Percentiles rank a stretch among this genome's conserved stretches.
phyloP scores from a whole-genome alignment of 2,329 filamentous ascomycete species.

The Tricladium varicosporioides region DNA sequence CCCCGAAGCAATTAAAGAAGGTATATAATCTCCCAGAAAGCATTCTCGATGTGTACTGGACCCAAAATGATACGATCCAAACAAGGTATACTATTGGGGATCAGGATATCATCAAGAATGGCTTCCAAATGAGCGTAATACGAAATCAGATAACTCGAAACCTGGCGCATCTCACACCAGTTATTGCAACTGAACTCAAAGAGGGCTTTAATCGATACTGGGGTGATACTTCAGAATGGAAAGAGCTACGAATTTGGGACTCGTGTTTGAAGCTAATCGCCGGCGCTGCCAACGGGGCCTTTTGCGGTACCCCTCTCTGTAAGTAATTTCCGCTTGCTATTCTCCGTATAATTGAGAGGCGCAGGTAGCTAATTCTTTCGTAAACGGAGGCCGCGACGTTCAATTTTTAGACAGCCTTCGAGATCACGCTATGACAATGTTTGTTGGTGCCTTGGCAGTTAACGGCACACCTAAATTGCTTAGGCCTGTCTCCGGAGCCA shows the following conservation, averaged over 20 bases:
- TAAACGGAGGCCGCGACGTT: not conserved
- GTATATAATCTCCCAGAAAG: not conserved
- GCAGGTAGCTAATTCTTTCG: not conserved
- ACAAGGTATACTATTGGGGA: not conserved
- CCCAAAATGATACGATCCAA: not conserved
- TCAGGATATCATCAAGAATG: not conserved
- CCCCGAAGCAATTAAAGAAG: not conserved
- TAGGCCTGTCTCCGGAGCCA: not conserved
- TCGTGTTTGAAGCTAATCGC: not conserved
- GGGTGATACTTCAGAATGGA: not conserved
- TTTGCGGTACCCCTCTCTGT: not conserved
- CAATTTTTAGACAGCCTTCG: not conserved
- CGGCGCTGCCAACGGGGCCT: not conserved
- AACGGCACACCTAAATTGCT: not conserved
- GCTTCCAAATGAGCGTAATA: constrained; percentile 4
- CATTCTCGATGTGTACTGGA: not conserved
- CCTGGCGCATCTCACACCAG: not conserved
- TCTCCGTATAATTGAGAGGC: not conserved
- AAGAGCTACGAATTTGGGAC: not conserved
- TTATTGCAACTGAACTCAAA: not conserved
- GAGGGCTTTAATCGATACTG: not conserved
- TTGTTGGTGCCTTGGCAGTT: not conserved
- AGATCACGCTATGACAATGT: not conserved
- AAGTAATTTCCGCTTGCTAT: not conserved
- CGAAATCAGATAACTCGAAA: constrained; percentile 5